These are phyloP conservation scores for Monosporascus sp. DNA, from an alignment of 2,329 filamentous ascomycete genomes.

Conservation along the genomic window DNA sequence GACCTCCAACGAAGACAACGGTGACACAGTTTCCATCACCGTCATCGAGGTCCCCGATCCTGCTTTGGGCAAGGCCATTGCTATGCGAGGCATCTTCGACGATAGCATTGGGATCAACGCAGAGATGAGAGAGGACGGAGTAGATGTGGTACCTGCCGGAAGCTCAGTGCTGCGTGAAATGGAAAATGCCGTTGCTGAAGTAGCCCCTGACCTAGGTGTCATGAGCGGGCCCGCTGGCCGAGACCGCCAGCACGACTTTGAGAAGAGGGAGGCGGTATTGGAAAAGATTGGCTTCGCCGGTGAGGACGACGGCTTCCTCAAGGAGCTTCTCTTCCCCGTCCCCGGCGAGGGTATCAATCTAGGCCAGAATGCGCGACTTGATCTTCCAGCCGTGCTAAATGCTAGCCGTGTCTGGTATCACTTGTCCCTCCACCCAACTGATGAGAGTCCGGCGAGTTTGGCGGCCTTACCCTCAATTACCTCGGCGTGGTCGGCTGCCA, in stretches of 20 bases:
- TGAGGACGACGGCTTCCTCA: conserved; percentile 78
- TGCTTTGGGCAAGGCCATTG: conserved; percentile 78
- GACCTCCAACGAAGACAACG: conserved; percentile 63
- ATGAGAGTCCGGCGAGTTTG: conserved; percentile 72
- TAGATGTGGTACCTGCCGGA: conserved; percentile 69
- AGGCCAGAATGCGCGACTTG: conserved; percentile 72
- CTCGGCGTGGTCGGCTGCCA: conserved; percentile 89
- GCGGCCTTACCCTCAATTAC: conserved; percentile 67
- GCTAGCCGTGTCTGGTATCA: conserved; percentile 96
- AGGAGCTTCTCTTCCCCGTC: conserved; percentile 74
- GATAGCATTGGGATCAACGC: conserved; percentile 88
- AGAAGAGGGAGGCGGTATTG: conserved; percentile 76
- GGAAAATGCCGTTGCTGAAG: conserved; percentile 72
- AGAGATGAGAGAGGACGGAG: conserved; percentile 94
- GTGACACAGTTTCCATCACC: conserved; percentile 84
- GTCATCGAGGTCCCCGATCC: conserved; percentile 81
- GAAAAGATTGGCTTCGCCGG: conserved; percentile 83
- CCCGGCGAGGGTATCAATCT: conserved; percentile 74
- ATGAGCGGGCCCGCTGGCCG: conserved; percentile 61
- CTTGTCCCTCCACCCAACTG: conserved; percentile 83
- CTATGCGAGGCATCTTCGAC: conserved; percentile 87
- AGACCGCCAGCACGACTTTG: conserved; percentile 72
- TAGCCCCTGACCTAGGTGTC: conserved; percentile 74
- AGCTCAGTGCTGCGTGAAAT: conserved; percentile 84
- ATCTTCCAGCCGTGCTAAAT: conserved; percentile 67